Percentiles rank a stretch among this genome's conserved stretches.
Conservation (phyloP, 306 rosid genomes). For the Quercus variabilis region DNA sequence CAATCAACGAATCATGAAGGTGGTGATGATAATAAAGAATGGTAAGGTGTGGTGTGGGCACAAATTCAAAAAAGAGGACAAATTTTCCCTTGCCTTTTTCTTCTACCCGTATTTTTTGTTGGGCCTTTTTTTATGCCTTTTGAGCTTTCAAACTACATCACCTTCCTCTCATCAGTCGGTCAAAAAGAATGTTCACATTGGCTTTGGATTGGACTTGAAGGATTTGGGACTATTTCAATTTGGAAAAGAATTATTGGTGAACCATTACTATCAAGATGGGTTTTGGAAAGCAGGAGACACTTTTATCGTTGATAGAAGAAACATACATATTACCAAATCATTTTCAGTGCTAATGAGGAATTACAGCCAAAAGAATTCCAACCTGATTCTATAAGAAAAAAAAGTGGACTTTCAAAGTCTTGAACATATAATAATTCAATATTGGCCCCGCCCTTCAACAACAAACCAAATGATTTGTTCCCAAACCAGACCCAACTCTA, state of each 20-base stretch:
- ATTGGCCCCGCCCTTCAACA: conserved; percentile 15
- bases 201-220: conserved; percentile 37
- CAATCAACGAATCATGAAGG: conserved; percentile 18
- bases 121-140: conserved; percentile 7
- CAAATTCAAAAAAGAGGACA: conserved; percentile 15
- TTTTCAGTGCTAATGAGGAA: neutral
- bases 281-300: conserved; percentile 8
- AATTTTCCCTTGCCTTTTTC: conserved; percentile 9
- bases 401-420: conserved; percentile 4
- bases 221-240: conserved; percentile 24
- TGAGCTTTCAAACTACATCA: conserved; percentile 19
- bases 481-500: neutral
- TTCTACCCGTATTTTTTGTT: conserved; percentile 3
- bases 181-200: conserved; percentile 43
- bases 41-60: neutral
- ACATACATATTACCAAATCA: neutral
- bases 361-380: no score
- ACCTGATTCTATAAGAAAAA: neutral
- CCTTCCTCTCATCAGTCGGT: conserved; percentile 35
- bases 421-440: conserved; percentile 5
- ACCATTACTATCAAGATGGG: neutral
- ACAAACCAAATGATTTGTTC: conserved; percentile 25
- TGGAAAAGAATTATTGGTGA: neutral
- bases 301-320: conserved; percentile 1
- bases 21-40: conserved; percentile 14